Evolutionary conservation across 148 eudicot species (phyloP).

Genomic region (Fagopyrum homotropicum): DNA sequence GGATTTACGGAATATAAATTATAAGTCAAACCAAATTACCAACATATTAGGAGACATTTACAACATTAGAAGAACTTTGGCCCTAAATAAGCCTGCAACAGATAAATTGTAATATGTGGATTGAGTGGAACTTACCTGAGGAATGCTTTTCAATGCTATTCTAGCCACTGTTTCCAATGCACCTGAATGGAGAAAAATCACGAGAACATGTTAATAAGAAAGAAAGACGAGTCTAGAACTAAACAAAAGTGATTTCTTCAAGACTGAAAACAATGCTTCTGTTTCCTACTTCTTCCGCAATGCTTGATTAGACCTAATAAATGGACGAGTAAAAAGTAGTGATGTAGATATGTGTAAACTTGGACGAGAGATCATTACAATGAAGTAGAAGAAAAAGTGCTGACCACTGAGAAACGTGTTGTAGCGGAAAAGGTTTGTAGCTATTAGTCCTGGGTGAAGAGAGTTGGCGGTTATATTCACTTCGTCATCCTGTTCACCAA

Average conservation of each 20-base stretch:
- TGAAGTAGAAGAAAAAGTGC: not conserved
- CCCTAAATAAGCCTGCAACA: not conserved
- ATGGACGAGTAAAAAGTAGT: not conserved
- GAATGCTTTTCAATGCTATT: slow-evolving; percentile 1
- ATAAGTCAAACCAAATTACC: not conserved
- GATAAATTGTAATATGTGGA: not conserved
- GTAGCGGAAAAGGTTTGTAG: slow-evolving; percentile 54
- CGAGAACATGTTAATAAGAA: not conserved
- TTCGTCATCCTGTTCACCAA: slow-evolving; percentile 42
- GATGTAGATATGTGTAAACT: not conserved
- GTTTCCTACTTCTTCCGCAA: not conserved
- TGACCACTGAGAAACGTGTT: slow-evolving; percentile 32
- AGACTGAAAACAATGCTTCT: not conserved
- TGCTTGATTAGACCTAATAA: not conserved
- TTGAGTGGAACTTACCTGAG: not conserved
- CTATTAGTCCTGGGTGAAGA: slow-evolving; percentile 56
- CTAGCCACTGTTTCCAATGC: not conserved
- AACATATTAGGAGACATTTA: not conserved
- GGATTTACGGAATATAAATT: too few relatives aligned
- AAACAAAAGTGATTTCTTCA: not conserved
- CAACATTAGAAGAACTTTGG: not conserved
- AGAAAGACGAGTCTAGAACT: not conserved
- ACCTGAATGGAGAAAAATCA: slow-evolving; percentile 3
- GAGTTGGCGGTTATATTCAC: slow-evolving; percentile 54
- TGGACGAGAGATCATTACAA: not conserved